A percentile compares a stretch with the other conserved stretches of the same genome.
Evolutionary conservation across 441 rosid species (phyloP).

Genomic region (Populus tomentosa): DNA sequence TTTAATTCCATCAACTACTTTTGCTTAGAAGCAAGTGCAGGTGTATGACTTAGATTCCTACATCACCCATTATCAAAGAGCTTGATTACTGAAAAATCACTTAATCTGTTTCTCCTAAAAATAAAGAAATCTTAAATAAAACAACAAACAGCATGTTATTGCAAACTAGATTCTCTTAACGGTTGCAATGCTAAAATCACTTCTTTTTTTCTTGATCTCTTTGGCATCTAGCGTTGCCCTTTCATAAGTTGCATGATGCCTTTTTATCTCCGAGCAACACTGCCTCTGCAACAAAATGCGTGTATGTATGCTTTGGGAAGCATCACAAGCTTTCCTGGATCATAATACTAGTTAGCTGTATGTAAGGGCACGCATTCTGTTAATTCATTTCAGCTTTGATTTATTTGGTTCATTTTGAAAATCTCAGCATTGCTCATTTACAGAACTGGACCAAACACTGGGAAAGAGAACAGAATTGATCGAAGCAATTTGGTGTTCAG

Average conservation of each 20-base stretch:
- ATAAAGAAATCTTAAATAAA: not conserved
- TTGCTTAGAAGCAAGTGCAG: not conserved
- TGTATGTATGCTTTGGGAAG: not conserved
- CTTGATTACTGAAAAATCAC: not conserved
- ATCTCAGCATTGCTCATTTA: not conserved
- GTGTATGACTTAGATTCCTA: not conserved
- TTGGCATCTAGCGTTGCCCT: not conserved
- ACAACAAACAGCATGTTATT: not conserved
- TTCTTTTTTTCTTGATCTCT: not conserved
- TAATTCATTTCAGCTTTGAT: not conserved
- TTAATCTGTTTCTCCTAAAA: not conserved
- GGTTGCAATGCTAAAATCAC: not conserved
- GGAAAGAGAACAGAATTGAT: not conserved
- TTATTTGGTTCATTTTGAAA: not conserved
- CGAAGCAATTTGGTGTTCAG: not conserved
- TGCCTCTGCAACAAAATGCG: not conserved
- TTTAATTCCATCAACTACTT: not conserved
- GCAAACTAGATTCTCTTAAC: not conserved
- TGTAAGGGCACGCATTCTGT: not conserved
- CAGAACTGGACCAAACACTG: not conserved
- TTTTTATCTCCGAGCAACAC: not conserved
- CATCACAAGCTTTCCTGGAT: not conserved
- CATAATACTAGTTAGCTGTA: not conserved
- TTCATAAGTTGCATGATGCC: not conserved
- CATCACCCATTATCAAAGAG: not conserved